Conservation (phyloP, 208 protist species). For the Acanthamoeba royreba region DNA sequence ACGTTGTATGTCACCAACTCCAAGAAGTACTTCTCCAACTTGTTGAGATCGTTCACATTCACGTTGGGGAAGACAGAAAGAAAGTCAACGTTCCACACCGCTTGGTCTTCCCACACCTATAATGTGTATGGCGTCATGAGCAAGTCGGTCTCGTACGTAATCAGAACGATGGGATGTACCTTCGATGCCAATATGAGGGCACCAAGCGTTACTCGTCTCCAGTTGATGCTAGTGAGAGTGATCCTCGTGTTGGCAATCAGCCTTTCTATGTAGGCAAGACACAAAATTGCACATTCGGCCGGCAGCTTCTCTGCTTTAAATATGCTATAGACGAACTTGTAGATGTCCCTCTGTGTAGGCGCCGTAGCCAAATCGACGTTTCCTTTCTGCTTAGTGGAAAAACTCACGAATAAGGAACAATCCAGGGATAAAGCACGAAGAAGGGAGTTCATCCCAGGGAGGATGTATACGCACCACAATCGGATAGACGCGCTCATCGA, state of each 20-base stretch:
- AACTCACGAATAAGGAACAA: neutral
- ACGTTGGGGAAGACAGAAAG: constrained; percentile 28
- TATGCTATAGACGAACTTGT: neutral
- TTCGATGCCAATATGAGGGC: constrained; percentile 43
- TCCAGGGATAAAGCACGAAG: neutral
- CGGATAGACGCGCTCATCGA: neutral
- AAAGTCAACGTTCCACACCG: constrained; percentile 52
- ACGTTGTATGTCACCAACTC: constrained; percentile 21
- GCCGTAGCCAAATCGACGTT: neutral
- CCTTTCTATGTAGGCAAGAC: constrained; percentile 20
- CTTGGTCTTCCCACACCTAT: constrained; percentile 43
- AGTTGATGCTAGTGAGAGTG: constrained; percentile 23
- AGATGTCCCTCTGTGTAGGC: neutral
- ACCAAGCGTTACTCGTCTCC: neutral
- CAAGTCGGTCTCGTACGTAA: neutral
- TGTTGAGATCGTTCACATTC: constrained; percentile 20
- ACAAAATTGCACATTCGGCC: constrained; percentile 26
- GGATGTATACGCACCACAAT: neutral
- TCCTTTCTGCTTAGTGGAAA: neutral
- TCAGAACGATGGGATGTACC: neutral
- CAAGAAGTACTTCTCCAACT: constrained; percentile 33
- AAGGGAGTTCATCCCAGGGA: neutral
- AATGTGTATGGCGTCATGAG: neutral
- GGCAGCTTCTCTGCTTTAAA: constrained; percentile 33
- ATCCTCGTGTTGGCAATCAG: neutral